A percentile compares a stretch with the other conserved stretches of the same genome.
These are phyloP conservation scores for Moniliella sp. DNA, from an alignment of 1,284 basidiomycete species.

Conservation along the genomic window DNA sequence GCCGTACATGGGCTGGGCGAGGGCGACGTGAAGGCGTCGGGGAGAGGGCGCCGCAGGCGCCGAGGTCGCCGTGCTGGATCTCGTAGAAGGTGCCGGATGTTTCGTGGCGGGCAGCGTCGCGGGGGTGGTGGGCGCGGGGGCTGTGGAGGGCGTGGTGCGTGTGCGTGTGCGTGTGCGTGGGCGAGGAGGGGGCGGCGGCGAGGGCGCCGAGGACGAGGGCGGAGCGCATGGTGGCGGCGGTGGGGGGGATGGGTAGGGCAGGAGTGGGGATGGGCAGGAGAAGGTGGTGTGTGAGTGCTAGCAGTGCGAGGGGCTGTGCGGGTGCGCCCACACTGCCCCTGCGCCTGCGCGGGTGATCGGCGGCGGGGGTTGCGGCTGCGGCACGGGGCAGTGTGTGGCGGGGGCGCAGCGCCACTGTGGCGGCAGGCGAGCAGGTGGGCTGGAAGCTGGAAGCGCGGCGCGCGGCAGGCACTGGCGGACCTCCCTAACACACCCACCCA, in stretches of 20 bases:
- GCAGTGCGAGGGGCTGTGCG: too few relatives aligned
- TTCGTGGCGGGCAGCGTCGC: too few relatives aligned
- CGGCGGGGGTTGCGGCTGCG: not conserved
- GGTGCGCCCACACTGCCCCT: too few relatives aligned
- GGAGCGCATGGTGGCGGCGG: not conserved
- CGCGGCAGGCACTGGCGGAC: too few relatives aligned
- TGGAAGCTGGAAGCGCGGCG: too few relatives aligned
- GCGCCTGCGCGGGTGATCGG: not conserved
- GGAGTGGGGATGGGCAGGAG: not conserved
- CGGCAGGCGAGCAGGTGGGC: not conserved
- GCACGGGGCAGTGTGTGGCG: not conserved
- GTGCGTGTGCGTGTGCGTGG: not conserved
- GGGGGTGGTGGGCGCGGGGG: not conserved
- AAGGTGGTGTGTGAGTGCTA: not conserved
- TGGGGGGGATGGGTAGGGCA: not conserved
- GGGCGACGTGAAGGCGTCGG: conserved; percentile 4
- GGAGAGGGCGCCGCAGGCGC: too few relatives aligned
- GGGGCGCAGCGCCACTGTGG: not conserved
- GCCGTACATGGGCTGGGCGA: conserved; percentile 3
- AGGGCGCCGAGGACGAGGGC: not conserved
- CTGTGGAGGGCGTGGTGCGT: not conserved
- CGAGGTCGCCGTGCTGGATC: too few relatives aligned
- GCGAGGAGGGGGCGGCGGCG: conserved; percentile 1
- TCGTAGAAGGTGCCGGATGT: too few relatives aligned
- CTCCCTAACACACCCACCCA: not conserved